Evolutionary conservation across 805 yeast species (phyloP), one percentile per base, ranked within the genome.

Genomic region (Ascoidea asiatica): DNA sequence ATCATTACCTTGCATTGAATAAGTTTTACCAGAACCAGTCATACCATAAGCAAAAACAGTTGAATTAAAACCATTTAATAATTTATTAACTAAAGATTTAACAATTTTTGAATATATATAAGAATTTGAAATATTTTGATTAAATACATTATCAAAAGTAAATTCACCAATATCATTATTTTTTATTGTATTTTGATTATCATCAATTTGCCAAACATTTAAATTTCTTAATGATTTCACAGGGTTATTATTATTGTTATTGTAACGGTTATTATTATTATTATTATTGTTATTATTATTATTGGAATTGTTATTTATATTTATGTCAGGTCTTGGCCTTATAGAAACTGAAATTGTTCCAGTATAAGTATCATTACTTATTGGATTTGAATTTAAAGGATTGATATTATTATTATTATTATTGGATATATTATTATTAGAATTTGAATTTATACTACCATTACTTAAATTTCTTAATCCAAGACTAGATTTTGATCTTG

Each of bases 1-100:
- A 2, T 60, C 66, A 21, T 69, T 65, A 23, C 95, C 95, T 50
- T 79, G 80, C 95, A 87, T 87, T 2, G 95, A 75, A 56, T 74
- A 79, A 0, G 96, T 87, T 60, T 87, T 87, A 8, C 96, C 96
- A 1, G 94, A 81, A 0, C 95, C 95, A 0, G 96, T 87, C 87
- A 84, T 84, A 35, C 96, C 96, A 55, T 87, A 87, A 0, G 97
- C 97, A 59, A 90, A 87, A 1, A 89, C 77, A 0, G 96, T 88
- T 15, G 89, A 89, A 55, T 87, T 87, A 59, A 64, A 89, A 0
- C 95, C 96, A 15, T 78, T 79, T 53, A 70, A 69, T 49, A 74
- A 77, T 57, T 70, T 75, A 50, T 56, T 64, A 37, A 70, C 78
- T 59, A 72, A 70, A 35, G 67, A 75, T 52, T 56, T 69, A 41